Evolutionary conservation across 345 rosid species (phyloP), one percentile per base, ranked within the genome.

Genomic region (Heritiera fomes): DNA sequence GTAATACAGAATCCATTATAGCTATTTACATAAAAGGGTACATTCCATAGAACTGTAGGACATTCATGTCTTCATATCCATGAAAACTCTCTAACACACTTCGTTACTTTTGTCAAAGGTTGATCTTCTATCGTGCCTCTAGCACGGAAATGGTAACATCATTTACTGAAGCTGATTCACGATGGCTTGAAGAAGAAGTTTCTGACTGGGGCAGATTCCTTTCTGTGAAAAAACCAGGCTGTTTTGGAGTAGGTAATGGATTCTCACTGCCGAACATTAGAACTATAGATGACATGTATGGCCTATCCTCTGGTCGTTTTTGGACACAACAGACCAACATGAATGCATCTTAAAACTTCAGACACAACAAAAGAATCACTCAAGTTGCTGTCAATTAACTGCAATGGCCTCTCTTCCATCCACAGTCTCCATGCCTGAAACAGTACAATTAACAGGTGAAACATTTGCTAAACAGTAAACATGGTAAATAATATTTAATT

Each of bases 401-500:
- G 86, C 75, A 84, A 1, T 1, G 75, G 60, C n/a, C 45, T 75
- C 12, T 73, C 85, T 60, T 81, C 80, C 2, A 17, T 83, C 84
- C 81, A 77, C 5, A 81, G 73, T 59, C 75, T 82, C 91, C 93
- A 89, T 34, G 83, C 85, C 90, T 89, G 73, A n/a, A 23, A 23
- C 14, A 8, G 18, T 9, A 49, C 1, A 72, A 30, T 23, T 18
- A 13, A 49, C 53, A 49, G 4, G 30, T 30, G 56, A 52, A 52
- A 13, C 8, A 12, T 5, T 30, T 23, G 34, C 4, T 30, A 14
- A 10, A 30, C 4, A 58, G 18, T 23, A 5, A 30, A 34, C 5
- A 50, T 6, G 4, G 18, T 30, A 9, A 40, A 69, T 20, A 8
- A 68, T 41, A 34, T 40, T 41, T 10, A 17, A 7, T 40, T 7